Evolutionary conservation across 2,329 filamentous ascomycete genomes (phyloP), one percentile per base, ranked within the genome.

Genomic region (Penicillium vulpinum): DNA sequence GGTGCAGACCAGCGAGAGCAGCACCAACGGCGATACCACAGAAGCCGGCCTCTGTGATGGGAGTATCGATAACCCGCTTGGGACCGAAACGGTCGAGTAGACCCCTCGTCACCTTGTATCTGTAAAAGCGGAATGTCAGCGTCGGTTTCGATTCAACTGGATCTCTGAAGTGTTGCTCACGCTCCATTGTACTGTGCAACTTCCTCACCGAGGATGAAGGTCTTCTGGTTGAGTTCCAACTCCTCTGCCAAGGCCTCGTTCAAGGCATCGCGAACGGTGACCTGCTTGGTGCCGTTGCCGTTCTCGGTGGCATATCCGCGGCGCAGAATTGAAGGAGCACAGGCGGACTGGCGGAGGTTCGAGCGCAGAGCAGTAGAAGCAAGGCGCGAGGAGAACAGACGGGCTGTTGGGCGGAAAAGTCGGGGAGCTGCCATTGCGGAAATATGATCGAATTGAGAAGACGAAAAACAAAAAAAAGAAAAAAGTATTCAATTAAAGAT

Each of bases 161-260:
- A 21, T 16, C 39, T 35, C 2, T n/a, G n/a, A 29, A 13, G 55
- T 39, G 50, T 53, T 60, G 79, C 82, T 76, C 78, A 86, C 83
- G 93, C 93, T 83, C 94, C 94, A 78, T 99, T 99, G 84, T 99
- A 99, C 81, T 99, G 94, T 71, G 94, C 94, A 73, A 99, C 94
- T 82, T 99, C 94, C 84, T 99, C 94, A 71, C 94, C 94, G 57
- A 99, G 78, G 67, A 99, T 81, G 78, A 97, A 99, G 69, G 97
- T 92, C 84, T 97, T 97, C 63, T 88, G 84, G 79, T 99, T 96
- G 74, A 79, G 76, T 83, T 97, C 92, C 78, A 99, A 87, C 84
- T 99, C 94, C 83, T 99, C 94, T 46, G 92, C 92, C 74, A 99
- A 88, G 59, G 94, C 94, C 83, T 99, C 93, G 77, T 99, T 99